Evolutionary conservation across 352 stramenopile genomes (phyloP), one percentile per base, ranked within the genome.

Genomic region (Chrysophaeum taylorii): DNA sequence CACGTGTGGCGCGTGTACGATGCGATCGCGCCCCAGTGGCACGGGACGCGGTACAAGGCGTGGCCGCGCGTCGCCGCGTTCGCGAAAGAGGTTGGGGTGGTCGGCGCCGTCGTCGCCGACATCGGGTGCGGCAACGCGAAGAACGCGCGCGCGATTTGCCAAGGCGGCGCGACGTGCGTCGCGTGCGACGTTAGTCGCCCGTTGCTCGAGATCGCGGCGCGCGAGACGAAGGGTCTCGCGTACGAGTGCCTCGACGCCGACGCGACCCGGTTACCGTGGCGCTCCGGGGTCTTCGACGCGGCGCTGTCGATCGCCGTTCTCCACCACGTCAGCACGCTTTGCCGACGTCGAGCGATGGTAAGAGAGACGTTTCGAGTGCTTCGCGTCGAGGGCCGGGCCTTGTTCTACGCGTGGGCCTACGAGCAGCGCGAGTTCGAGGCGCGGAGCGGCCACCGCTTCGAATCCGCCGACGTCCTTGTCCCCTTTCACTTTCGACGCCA

Each of bases 271-370:
- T 71, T 94, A 45, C 87, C 87, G n/a, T 76, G 87, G 18, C 75
- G 84, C 27, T 75, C 53, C 21, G 78, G 77, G 14, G 78, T 76
- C 66, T 90, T 81, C 64, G 88, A 94, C 75, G 85, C 83, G 25
- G 85, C 84, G n/a, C 85, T 94, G 71, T 91, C 81, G 73, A 92
- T 94, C 70, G 88, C 88, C 45, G 88, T 94, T 21, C 78, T 94
- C 77, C 88, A 94, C 73, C 88, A 94, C 74, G 72, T 94, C 42
- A 90, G 82, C 38, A 93, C 85, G 15, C 69, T 4, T 54, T 76
- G 73, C 62, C 76, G 87, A 67, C 74, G 88, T 16, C 70, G 88
- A 27, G 78, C 78, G 52, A 86, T 82, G 70, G 73, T 93, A 21
- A 45, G 74, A 36, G 85, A 93, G 72, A 72, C 90, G 43, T 61